phyloP scores from a whole-genome alignment of 352 stramenopile species.

The Globisporangium canariense region DNA sequence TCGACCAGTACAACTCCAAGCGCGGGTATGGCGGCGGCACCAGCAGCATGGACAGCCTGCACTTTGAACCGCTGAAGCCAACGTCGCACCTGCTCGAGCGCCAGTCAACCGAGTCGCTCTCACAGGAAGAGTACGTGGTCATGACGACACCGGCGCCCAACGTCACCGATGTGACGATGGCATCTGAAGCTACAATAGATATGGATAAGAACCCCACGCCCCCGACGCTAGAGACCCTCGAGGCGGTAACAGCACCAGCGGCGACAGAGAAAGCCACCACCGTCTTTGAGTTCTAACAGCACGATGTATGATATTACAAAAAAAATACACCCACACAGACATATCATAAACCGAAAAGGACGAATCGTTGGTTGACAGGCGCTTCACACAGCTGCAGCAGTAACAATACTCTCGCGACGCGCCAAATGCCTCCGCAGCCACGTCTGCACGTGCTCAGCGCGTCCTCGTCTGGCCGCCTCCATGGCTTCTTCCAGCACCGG shows the following conservation, averaged over 20 bases:
- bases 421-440: constrained; percentile 22
- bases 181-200: not conserved
- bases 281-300: constrained; percentile 16
- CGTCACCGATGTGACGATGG: not conserved
- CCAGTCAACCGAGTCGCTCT: constrained; percentile 17
- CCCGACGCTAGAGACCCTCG: constrained; percentile 5
- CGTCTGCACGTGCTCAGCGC: constrained; percentile 28
- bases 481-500: constrained; percentile 19
- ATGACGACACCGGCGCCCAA: constrained; percentile 9
- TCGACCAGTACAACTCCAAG: not conserved
- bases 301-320: constrained; percentile 7
- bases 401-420: constrained; percentile 7
- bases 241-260: not conserved
- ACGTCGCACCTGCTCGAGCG: not conserved
- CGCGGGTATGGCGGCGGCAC: not conserved
- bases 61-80: constrained; percentile 2
- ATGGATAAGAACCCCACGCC: not conserved
- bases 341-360: not conserved
- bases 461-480: constrained; percentile 22
- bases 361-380: not conserved
- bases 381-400: not conserved
- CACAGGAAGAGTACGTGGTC: constrained; percentile 15
- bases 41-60: not conserved
- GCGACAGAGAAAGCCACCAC: not conserved
- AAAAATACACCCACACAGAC: not conserved